phyloP scores from a whole-genome alignment of 768 basidiomycete species.

The Tubosaeta sp. region DNA sequence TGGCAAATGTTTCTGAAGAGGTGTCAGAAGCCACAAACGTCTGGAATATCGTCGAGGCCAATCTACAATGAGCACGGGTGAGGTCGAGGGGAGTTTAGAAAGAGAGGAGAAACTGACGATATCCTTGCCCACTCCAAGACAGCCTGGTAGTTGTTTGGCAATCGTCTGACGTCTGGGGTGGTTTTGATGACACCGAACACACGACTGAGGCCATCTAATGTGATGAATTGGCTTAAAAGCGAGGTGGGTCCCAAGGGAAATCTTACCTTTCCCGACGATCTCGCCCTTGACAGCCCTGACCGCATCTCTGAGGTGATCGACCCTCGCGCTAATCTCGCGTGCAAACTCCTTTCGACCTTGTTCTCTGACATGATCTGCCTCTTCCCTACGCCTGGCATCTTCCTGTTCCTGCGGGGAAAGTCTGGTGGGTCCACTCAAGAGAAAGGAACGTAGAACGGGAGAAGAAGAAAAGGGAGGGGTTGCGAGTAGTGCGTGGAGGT shows the following conservation, averaged over 20 bases:
- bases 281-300: slow-evolving; percentile 90
- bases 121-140: slow-evolving; percentile 97
- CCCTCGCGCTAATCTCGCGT: slow-evolving; percentile 78
- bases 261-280: slow-evolving; percentile 76
- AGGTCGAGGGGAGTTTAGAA: slow-evolving; percentile 1
- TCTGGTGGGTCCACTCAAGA: slow-evolving; percentile 69
- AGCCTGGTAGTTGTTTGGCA: slow-evolving; percentile 83
- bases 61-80: slow-evolving; percentile 39
- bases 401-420: slow-evolving; percentile 70
- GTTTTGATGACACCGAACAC: slow-evolving; percentile 87
- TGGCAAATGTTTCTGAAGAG: slow-evolving; percentile 83
- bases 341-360: slow-evolving; percentile 85
- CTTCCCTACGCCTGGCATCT: slow-evolving; percentile 77
- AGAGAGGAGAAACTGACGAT: slow-evolving; percentile 59
- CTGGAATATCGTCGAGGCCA: slow-evolving; percentile 96
- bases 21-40: slow-evolving; percentile 91
- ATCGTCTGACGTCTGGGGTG: slow-evolving; percentile 67
- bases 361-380: slow-evolving; percentile 83
- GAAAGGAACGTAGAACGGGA: slow-evolving; percentile 81
- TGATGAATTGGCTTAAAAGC: slow-evolving; percentile 4
- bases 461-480: slow-evolving; percentile 75
- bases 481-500: slow-evolving; percentile 76
- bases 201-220: slow-evolving; percentile 77
- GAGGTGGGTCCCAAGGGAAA: neutral
- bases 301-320: slow-evolving; percentile 80